A percentile compares a stretch with the other conserved stretches of the same genome.
Evolutionary conservation across 768 basidiomycete species (phyloP).

Genomic region (Trametes maxima): DNA sequence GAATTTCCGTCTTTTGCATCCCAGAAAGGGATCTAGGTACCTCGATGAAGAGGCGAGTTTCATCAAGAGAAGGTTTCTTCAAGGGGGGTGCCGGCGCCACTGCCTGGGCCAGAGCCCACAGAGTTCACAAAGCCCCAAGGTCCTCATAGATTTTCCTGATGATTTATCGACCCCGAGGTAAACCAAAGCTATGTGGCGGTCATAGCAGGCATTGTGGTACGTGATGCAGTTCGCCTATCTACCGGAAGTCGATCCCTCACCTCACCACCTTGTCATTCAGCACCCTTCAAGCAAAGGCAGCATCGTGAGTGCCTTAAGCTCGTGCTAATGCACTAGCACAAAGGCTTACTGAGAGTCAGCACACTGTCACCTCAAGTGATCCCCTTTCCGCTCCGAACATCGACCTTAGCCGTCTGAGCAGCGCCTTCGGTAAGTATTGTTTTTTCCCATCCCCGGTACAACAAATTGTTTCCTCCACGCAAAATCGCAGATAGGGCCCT

Average conservation of each 20-base stretch:
- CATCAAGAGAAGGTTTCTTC: too few relatives aligned
- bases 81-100: too few relatives aligned
- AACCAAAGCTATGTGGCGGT: not conserved
- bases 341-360: not conserved
- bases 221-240: too few relatives aligned
- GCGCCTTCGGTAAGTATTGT: not conserved
- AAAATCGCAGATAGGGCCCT: too few relatives aligned
- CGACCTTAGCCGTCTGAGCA: not conserved
- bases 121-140: too few relatives aligned
- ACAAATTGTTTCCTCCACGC: too few relatives aligned
- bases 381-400: not conserved
- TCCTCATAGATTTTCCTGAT: too few relatives aligned
- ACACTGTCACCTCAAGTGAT: not conserved
- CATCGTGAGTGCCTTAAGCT: not conserved
- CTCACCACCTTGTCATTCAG: not conserved
- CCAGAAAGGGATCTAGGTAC: too few relatives aligned
- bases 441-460: not conserved
- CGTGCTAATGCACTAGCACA: not conserved
- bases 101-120: too few relatives aligned
- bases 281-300: not conserved
- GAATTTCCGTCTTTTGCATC: too few relatives aligned
- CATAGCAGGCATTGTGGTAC: not conserved
- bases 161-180: not conserved
- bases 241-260: not conserved
- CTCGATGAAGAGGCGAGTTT: too few relatives aligned